These are phyloP conservation scores for Puccinia polysora DNA, from an alignment of 1,284 basidiomycete species.

Conservation along the genomic window DNA sequence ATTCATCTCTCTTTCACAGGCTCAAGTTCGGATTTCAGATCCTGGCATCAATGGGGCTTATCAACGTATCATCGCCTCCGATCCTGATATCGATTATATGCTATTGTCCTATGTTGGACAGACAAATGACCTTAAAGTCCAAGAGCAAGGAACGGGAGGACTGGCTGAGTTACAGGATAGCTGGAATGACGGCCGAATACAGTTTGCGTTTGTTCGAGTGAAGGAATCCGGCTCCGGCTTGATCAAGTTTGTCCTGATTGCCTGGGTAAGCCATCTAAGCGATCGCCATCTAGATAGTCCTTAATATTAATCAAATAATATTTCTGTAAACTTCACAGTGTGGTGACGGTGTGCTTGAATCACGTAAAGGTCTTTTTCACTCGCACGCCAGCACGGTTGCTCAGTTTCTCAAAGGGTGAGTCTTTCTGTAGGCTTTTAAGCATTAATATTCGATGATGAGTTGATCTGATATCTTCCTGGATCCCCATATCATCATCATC, in stretches of 20 bases:
- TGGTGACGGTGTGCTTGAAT: constrained; percentile 89
- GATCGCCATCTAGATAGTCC: no score
- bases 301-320: not conserved
- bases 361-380: constrained; percentile 84
- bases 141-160: constrained; percentile 73
- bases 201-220: constrained; percentile 87
- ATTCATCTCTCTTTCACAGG: constrained; percentile 18
- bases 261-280: constrained; percentile 51
- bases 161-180: constrained; percentile 88
- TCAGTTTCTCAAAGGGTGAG: constrained; percentile 67
- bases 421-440: not conserved
- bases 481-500: not conserved
- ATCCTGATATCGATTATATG: constrained; percentile 72
- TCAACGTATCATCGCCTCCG: constrained; percentile 69
- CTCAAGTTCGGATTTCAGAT: constrained; percentile 41
- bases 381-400: constrained; percentile 78
- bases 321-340: constrained; percentile 57
- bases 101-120: constrained; percentile 80
- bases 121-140: constrained; percentile 83
- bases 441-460: not conserved
- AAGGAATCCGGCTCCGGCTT: constrained; percentile 82
- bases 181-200: constrained; percentile 88
- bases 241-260: constrained; percentile 81
- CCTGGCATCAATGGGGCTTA: constrained; percentile 64
- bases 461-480: not conserved